Base-by-base conservation (phyloP, 352 stramenopile genomes). In the Pythium vanterpoolii region DNA sequence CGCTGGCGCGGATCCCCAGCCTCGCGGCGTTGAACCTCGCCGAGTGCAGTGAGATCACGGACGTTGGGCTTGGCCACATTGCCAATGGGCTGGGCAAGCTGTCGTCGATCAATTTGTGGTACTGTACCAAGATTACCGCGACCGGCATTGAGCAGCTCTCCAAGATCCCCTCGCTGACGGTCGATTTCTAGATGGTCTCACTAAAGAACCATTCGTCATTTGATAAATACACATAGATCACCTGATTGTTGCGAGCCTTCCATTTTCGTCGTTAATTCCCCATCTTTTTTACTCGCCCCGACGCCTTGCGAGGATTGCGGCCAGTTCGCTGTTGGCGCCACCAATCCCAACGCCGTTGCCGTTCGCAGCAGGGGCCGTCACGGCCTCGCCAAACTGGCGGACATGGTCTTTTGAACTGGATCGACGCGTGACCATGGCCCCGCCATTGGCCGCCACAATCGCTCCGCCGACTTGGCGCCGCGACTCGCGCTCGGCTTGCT, bases 301-400 rank as follows among this genome's bases (percentile, higher is more conserved):
- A 60, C 86, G 76, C 54, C 83, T 72, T 5, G 86, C 86, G 33
- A 95, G 73, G 51, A 90, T 88, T 9, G 84, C 84, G 21, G 86
- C 86, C 7, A 95, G 66, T 33, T 95, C 86, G 27, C 76, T 90
- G 70, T 93, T 93, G 36, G 80, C 82, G 24, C 83, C 34, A 16
- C 34, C 83, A 52, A 87, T 68, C 13, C 16, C 31, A 24, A 50
- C 42, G 11, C 31, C 50, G 9, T 52, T 56, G 6, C 69, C 72
- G 23, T 73, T 74, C 13, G 24, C 38, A 2, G 45, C 33, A 2
- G 33, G 42, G 2, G 27, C 24, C 6, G 60, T 68, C 16, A 57
- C 58, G 45, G 69, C 74, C 60, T 95, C 86, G 31, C 86, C 86
- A 64, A 95, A 95, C 65, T 95, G 89, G 26, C 86, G 76, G 6